Base-by-base conservation (phyloP, 2,329 filamentous ascomycete species). In the Endothia cerciana region DNA sequence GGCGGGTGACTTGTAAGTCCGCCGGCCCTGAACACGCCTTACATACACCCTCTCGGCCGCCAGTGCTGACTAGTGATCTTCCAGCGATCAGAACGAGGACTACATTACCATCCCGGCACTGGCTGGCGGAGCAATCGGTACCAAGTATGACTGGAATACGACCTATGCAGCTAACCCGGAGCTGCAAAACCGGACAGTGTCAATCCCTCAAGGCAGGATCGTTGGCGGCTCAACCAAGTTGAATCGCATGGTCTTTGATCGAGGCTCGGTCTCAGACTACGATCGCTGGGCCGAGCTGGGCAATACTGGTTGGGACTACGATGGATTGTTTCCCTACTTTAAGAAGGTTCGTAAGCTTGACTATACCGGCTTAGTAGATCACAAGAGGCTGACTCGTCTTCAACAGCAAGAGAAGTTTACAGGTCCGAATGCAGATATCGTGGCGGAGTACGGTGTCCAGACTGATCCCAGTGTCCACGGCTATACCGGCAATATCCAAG, bases 191-290 rank as follows among this genome's bases (percentile, higher is more conserved):
- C 47, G 65, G 6, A 8, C n/a, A 25, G 62, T 67, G 1, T 53
- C 65, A 3, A 65, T 67, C 2, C 67, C 72, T 3, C 69, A 71
- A 47, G 73, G 72, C 13, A 71, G 65, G 51, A 67, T 72, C 15
- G 62, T 74, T 4, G 73, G 73, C 10, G 73, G 73, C 45, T 70
- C 70, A 30, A 73, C 73, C 1, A 68, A 72, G 28, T 60, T 74
- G 43, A 74, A 74, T 56, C 72, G 73, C 4, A 74, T 74, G 73
- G 70, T 74, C 60, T 74, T 74, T 47, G 72, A 74, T 58, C 64
- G 73, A 13, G 71, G 71, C 11, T 65, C 71, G n/a, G 70, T 71
- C 8, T 66, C 68, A 61, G 73, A 74, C 47, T 73, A 70, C 40
- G 68, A 74, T 57, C 70, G 69, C 25, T 74, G 73, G 73, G 73